phyloP scores from a whole-genome alignment of 805 yeast genomes.

The Pichia pseudocactophila region DNA sequence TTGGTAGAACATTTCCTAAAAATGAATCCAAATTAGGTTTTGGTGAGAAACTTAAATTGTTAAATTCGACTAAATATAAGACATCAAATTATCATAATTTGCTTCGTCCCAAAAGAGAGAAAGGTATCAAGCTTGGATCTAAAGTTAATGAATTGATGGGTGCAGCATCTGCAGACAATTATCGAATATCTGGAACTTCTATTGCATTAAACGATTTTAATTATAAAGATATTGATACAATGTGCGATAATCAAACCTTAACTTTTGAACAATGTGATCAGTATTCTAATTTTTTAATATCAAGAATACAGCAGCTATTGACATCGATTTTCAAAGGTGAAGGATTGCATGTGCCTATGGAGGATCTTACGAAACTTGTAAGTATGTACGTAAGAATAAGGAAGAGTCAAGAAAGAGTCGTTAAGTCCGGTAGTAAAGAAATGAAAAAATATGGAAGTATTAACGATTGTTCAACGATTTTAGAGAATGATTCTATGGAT shows the following conservation, averaged over 20 bases:
- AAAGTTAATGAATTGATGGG: constrained; percentile 3
- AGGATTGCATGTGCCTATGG: constrained; percentile 42
- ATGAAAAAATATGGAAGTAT: neutral
- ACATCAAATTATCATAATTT: constrained; percentile 22
- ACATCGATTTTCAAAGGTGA: constrained; percentile 43
- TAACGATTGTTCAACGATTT: neutral
- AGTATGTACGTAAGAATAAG: constrained; percentile 26
- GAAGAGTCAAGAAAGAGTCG: constrained; percentile 7
- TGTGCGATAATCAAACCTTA: constrained; percentile 21
- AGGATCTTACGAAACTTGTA: constrained; percentile 45
- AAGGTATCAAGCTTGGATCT: constrained; percentile 6
- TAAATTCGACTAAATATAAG: constrained; percentile 21
- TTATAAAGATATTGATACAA: constrained; percentile 20
- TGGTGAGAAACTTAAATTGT: constrained; percentile 9
- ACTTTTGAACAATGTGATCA: constrained; percentile 29
- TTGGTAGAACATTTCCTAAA: constrained; percentile 24
- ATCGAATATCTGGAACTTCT: constrained; percentile 4
- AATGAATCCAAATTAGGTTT: constrained; percentile 19
- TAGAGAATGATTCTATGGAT: no score
- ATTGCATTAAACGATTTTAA: constrained; percentile 4
- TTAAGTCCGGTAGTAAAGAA: neutral
- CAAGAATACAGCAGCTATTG: constrained; percentile 33
- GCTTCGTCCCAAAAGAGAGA: constrained; percentile 24
- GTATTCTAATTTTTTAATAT: constrained; percentile 43
- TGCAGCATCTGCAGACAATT: neutral